Conservation (phyloP, 2,329 filamentous ascomycete genomes). For the Aureobasidium sp. region DNA sequence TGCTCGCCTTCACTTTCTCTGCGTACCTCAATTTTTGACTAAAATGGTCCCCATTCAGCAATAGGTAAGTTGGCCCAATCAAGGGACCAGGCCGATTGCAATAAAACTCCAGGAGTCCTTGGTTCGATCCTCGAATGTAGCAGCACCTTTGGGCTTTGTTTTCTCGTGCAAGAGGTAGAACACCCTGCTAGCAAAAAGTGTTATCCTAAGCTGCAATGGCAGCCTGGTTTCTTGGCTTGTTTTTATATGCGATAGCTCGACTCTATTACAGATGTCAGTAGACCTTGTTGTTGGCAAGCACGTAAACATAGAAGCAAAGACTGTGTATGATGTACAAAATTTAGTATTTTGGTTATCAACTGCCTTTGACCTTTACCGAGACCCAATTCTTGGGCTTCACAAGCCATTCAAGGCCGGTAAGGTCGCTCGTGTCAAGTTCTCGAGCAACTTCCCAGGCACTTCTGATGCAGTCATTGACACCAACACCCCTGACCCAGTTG, state of each 20-base stretch:
- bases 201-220: background rate
- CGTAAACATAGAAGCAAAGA: background rate
- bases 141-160: background rate
- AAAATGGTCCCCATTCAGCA: background rate
- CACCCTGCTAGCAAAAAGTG: background rate
- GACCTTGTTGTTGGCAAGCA: background rate
- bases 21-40: background rate
- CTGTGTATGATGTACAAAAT: background rate
- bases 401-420: slow-evolving; percentile 5
- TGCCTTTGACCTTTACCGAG: slow-evolving; percentile 10
- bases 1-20: background rate
- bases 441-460: slow-evolving; percentile 49
- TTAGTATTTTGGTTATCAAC: background rate
- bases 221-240: background rate
- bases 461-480: slow-evolving; percentile 47
- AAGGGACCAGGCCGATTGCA: background rate
- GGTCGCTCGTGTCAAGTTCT: slow-evolving; percentile 28
- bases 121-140: background rate
- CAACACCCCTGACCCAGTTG: slow-evolving; percentile 41
- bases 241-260: too few relatives aligned
- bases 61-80: background rate
- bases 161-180: background rate
- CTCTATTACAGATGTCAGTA: background rate
- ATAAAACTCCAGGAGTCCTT: background rate
- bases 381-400: slow-evolving; percentile 14